Evolutionary conservation across 495 filamentous ascomycete genomes (phyloP).

Genomic region (Antarctomyces pellizariae): DNA sequence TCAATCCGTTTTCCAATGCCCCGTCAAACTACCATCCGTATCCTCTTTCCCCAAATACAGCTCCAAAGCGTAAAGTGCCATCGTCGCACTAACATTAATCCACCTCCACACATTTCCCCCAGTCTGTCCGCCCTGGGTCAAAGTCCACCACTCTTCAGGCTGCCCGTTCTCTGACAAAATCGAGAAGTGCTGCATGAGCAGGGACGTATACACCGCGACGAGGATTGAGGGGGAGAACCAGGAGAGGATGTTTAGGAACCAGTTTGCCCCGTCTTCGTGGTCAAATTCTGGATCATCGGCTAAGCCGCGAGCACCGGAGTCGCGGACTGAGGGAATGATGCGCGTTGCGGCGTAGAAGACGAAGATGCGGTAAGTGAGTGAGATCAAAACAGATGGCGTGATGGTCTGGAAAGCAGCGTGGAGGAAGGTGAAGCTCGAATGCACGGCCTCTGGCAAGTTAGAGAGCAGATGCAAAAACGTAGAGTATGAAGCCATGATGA

Average conservation of each 20-base stretch:
- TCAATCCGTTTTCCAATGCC: slow-evolving; percentile 84
- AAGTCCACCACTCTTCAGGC: slow-evolving; percentile 57
- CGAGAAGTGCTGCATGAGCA: slow-evolving; percentile 87
- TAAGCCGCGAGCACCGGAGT: slow-evolving; percentile 59
- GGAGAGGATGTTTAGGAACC: slow-evolving; percentile 55
- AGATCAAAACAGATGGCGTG: slow-evolving; percentile 85
- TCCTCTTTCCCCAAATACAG: slow-evolving; percentile 62
- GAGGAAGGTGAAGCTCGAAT: slow-evolving; percentile 67
- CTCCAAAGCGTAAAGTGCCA: slow-evolving; percentile 75
- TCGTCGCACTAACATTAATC: slow-evolving; percentile 74
- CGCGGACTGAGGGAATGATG: slow-evolving; percentile 81
- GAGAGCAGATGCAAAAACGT: slow-evolving; percentile 70
- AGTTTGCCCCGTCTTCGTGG: slow-evolving; percentile 61
- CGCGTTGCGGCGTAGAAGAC: slow-evolving; percentile 90
- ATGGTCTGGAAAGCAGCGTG: slow-evolving; percentile 78
- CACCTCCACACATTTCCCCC: slow-evolving; percentile 79
- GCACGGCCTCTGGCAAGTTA: slow-evolving; percentile 58
- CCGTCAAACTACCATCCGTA: slow-evolving; percentile 38
- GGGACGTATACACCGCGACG: slow-evolving; percentile 87
- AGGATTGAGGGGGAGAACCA: slow-evolving; percentile 87
- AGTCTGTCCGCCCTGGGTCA: slow-evolving; percentile 45
- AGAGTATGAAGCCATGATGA: slow-evolving; percentile 96
- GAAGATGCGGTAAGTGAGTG: slow-evolving; percentile 71
- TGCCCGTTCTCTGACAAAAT: slow-evolving; percentile 35
- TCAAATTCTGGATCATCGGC: slow-evolving; percentile 65